Conservation (phyloP, 1,284 basidiomycete genomes). For the Papiliotrema terrestris region DNA sequence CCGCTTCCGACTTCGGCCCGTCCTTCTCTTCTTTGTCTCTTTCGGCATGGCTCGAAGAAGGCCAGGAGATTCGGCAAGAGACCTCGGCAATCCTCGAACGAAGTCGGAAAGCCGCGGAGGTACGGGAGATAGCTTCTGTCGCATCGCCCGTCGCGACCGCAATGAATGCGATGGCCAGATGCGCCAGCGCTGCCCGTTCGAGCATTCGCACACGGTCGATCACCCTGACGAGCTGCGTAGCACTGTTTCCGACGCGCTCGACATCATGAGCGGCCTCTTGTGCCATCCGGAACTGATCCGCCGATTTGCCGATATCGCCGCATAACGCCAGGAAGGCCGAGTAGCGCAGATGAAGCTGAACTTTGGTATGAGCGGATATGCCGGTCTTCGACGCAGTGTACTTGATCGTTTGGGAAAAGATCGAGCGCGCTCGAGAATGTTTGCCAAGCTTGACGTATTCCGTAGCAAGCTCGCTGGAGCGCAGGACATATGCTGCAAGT, state of each 20-base stretch:
- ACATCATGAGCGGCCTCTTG: neutral
- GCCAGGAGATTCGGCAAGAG: constrained; percentile 56
- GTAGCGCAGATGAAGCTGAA: constrained; percentile 62
- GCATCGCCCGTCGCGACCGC: constrained; percentile 60
- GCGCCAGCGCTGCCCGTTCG: constrained; percentile 67
- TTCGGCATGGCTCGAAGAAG: neutral
- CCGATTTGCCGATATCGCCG: constrained; percentile 60
- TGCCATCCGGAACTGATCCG: neutral
- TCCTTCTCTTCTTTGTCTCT: constrained; percentile 6
- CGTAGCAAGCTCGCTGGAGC: constrained; percentile 67
- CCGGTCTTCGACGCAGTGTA: constrained; percentile 39
- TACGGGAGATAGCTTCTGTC: constrained; percentile 58
- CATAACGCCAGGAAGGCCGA: constrained; percentile 62
- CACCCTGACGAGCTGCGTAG: constrained; percentile 51
- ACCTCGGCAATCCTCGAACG: constrained; percentile 69
- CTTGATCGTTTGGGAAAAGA: constrained; percentile 60
- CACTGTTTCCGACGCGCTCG: constrained; percentile 5
- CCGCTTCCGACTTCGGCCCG: constrained; percentile 12
- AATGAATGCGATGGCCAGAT: constrained; percentile 53
- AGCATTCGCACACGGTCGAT: constrained; percentile 58
- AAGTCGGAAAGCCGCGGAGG: constrained; percentile 69
- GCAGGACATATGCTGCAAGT: constrained; percentile 60
- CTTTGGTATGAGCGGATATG: constrained; percentile 40
- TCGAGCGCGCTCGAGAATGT: constrained; percentile 58
- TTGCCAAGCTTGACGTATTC: constrained; percentile 77